phyloP scores from a whole-genome alignment of 2,329 filamentous ascomycete genomes.

The Clarireedia hainanense region DNA sequence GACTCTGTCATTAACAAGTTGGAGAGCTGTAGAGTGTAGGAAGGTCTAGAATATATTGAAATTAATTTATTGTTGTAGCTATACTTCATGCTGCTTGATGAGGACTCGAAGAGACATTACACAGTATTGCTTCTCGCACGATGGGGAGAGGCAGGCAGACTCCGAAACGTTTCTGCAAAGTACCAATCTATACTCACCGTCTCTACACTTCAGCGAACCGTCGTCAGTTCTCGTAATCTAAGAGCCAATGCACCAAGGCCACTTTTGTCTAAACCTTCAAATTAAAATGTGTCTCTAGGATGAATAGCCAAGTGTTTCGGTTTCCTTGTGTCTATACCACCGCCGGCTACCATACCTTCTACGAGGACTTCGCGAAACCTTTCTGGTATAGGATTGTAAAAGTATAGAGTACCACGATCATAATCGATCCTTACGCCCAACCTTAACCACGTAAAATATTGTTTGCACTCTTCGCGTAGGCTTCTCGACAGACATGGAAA shows the following conservation, averaged over 20 bases:
- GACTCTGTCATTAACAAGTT: neutral
- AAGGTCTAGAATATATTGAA: neutral
- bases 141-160: too few relatives aligned
- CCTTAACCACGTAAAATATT: neutral
- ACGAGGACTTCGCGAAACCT: neutral
- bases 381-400: neutral
- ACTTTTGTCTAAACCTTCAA: neutral
- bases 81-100: neutral
- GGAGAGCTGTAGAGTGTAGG: neutral
- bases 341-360: neutral
- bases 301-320: neutral
- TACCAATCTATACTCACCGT: too few relatives aligned
- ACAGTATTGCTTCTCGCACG: too few relatives aligned
- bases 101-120: too few relatives aligned
- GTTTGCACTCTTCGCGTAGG: neutral
- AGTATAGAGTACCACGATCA: neutral
- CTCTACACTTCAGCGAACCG: too few relatives aligned
- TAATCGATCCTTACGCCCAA: neutral
- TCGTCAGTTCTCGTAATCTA: neutral
- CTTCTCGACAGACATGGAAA: neutral
- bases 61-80: neutral
- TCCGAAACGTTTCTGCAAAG: too few relatives aligned
- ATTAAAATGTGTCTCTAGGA: neutral
- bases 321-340: neutral
- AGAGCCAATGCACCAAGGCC: neutral